These are phyloP conservation scores for Glarea lozoyensis DNA, from an alignment of 495 filamentous ascomycete genomes.

Conservation along the genomic window DNA sequence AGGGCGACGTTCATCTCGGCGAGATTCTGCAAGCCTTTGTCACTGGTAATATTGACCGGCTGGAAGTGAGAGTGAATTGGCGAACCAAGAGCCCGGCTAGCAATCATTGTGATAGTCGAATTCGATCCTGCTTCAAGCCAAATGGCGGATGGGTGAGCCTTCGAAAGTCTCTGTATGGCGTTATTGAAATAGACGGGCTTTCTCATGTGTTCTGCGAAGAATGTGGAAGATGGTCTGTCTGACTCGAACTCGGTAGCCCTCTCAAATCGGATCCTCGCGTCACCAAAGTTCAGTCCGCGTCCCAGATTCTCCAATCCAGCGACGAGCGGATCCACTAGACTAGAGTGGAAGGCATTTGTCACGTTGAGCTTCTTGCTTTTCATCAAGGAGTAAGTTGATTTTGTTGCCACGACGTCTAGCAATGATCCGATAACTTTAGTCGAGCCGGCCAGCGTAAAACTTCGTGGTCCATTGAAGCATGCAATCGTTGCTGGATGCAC, in stretches of 20 bases:
- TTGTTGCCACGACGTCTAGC: slow-evolving; percentile 9
- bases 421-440: slow-evolving; percentile 26
- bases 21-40: slow-evolving; percentile 24
- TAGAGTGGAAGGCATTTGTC: slow-evolving; percentile 46
- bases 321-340: slow-evolving; percentile 32
- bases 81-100: slow-evolving; percentile 22
- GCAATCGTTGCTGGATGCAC: slow-evolving; percentile 29
- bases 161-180: slow-evolving; percentile 34
- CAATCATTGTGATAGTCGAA: slow-evolving; percentile 38
- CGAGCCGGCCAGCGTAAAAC: slow-evolving; percentile 37
- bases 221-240: slow-evolving; percentile 29
- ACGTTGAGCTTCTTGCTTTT: slow-evolving; percentile 33
- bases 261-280: slow-evolving; percentile 6
- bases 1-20: slow-evolving; percentile 33
- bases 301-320: slow-evolving; percentile 22
- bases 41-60: slow-evolving; percentile 29
- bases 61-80: slow-evolving; percentile 27
- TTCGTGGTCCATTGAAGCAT: slow-evolving; percentile 40
- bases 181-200: slow-evolving; percentile 43
- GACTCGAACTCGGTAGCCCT: slow-evolving; percentile 26
- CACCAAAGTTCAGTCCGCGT: slow-evolving; percentile 1
- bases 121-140: slow-evolving; percentile 45
- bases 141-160: slow-evolving; percentile 25
- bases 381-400: slow-evolving; percentile 14
- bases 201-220: slow-evolving; percentile 37